Evolutionary conservation across 306 rosid species (phyloP), one percentile per base, ranked within the genome.

Genomic region (Glycine tomentella): DNA sequence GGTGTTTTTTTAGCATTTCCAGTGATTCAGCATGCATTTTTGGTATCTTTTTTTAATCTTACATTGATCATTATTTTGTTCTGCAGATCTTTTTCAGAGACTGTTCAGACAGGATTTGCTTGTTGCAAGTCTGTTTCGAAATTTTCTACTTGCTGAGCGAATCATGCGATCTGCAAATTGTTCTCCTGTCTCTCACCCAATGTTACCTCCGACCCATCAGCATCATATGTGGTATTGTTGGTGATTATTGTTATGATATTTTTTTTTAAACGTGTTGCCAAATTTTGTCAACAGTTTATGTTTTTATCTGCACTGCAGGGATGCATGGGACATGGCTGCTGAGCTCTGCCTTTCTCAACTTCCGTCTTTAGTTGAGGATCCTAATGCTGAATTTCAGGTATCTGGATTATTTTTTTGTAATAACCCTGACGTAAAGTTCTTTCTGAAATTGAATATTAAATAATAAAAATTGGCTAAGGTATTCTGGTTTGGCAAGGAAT

Each of bases 251-350:
- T 77, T 64, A 68, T 78, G 87, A 71, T 71, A 57, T 77, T 76
- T 17, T 52, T 45, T 45, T 48, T n/a, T 25, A 25, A 25, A 31
- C 56, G 38, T 66, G 51, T 53, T 75, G 55, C 58, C 17, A 57
- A 72, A 69, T 80, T 71, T 61, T 53, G 58, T 80, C 63, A 33
- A 45, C 82, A 81, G 36, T 49, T 52, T 44, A 33, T 80, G 64
- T 80, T 74, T 38, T 75, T n/a, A 33, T 81, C 57, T 52, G 61
- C 61, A 70, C 80, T 86, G 88, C 88, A 96, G 99, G 99, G 99
- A 96, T 90, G 99, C 99, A 13, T 96, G 99, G 99, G 99, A 96
- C 88, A 96, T 96, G 99, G 99, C 98, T 83, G 99, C 98, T 82
- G 99, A 96, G 88, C 92, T 96, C 61, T 96, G 98, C 88, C 99